Evolutionary conservation across 208 protist genomes (phyloP).

Genomic region (Trypanosoma mega): DNA sequence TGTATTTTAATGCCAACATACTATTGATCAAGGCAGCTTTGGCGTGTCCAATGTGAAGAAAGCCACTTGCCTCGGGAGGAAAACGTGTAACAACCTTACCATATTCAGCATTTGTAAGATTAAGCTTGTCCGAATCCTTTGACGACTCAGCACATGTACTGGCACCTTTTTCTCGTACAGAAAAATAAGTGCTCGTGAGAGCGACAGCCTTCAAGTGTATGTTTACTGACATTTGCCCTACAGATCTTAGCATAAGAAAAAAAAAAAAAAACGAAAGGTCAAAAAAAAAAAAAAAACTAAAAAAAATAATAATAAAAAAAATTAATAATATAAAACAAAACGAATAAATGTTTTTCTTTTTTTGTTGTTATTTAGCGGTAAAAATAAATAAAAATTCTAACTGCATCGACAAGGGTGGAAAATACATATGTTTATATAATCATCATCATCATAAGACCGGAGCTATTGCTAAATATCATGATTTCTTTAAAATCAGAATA

Average conservation of each 20-base stretch:
- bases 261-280: conserved; percentile 19
- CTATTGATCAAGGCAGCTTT: conserved; percentile 98
- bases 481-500: too few relatives aligned
- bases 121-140: conserved; percentile 75
- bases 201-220: conserved; percentile 68
- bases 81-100: conserved; percentile 96
- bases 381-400: too few relatives aligned
- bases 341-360: conserved; percentile 8
- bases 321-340: conserved; percentile 23
- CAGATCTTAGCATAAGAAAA: conserved; percentile 46
- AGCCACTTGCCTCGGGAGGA: conserved; percentile 97
- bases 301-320: conserved; percentile 17
- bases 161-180: not conserved
- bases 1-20: conserved; percentile 95
- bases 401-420: too few relatives aligned
- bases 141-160: not conserved
- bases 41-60: conserved; percentile 98
- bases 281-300: conserved; percentile 22
- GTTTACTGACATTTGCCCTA: conserved; percentile 43
- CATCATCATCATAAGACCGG: too few relatives aligned
- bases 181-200: conserved; percentile 62
- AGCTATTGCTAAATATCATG: too few relatives aligned
- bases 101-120: conserved; percentile 74
- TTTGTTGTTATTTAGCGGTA: conserved; percentile 10
- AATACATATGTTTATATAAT: too few relatives aligned